phyloP scores from a whole-genome alignment of 1,284 basidiomycete genomes.

The Tylopilus sp. region DNA sequence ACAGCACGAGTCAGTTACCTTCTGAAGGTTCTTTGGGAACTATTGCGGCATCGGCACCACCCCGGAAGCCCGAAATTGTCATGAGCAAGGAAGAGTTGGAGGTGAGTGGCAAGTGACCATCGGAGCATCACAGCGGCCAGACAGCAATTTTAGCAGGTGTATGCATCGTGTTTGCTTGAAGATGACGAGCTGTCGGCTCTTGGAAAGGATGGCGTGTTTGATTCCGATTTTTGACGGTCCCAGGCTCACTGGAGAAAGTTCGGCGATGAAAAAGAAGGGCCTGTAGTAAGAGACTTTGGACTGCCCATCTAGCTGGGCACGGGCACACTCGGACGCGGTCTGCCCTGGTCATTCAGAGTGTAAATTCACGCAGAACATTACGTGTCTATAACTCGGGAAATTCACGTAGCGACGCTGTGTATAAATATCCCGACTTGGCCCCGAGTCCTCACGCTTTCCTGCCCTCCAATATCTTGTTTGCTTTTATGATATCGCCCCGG shows the following conservation, averaged over 20 bases:
- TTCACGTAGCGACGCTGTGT: no score
- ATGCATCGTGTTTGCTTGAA: conserved; percentile 27
- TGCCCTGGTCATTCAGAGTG: background rate
- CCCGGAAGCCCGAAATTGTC: background rate
- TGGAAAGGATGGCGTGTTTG: conserved; percentile 26
- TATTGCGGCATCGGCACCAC: background rate
- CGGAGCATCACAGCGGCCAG: background rate
- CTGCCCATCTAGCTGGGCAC: background rate
- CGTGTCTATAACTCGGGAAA: no score
- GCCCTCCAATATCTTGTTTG: background rate
- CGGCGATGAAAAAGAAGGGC: no score
- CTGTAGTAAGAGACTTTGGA: no score
- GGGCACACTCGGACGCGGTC: background rate
- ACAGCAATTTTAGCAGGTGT: conserved; percentile 17
- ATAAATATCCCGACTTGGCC: no score
- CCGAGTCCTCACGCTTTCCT: background rate
- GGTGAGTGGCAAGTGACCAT: conserved; percentile 11
- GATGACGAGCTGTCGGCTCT: conserved; percentile 17
- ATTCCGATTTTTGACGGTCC: conserved; percentile 27
- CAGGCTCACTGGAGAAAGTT: background rate
- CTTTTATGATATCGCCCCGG: conserved; percentile 5
- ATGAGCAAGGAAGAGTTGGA: conserved; percentile 24
- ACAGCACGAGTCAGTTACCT: background rate
- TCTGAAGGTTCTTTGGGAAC: background rate
- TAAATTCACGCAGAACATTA: background rate